phyloP scores from a whole-genome alignment of 176 grass and related monocot genomes.

The Themeda triandra region DNA sequence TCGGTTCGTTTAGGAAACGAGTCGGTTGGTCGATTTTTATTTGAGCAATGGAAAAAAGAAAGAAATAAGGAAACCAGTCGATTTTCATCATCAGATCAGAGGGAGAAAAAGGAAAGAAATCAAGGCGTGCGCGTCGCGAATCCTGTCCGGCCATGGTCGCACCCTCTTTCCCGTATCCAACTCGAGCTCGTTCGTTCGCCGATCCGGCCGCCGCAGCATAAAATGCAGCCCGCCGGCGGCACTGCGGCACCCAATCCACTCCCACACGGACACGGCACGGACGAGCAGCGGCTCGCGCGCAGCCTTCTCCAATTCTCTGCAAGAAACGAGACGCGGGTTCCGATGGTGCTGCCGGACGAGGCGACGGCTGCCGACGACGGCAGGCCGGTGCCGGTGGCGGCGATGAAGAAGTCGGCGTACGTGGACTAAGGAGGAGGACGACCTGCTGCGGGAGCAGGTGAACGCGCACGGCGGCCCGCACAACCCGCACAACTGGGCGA shows the following conservation, averaged over 20 bases:
- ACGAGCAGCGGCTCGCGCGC: not conserved
- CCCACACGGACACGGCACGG: not conserved
- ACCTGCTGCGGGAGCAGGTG: too few species aligned
- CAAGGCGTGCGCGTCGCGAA: not conserved
- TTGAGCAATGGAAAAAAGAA: too few species aligned
- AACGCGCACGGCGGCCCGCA: too few species aligned
- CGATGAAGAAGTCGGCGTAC: slow-evolving; percentile 48
- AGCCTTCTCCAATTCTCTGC: not conserved
- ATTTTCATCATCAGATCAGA: too few species aligned
- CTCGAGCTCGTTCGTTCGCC: not conserved
- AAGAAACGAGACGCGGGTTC: not conserved
- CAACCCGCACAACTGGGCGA: too few species aligned
- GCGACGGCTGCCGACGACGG: not conserved
- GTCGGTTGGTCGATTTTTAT: too few species aligned
- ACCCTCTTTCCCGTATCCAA: not conserved
- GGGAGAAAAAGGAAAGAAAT: not conserved
- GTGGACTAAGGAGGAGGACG: too few species aligned
- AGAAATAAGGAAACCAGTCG: not conserved
- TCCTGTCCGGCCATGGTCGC: not conserved
- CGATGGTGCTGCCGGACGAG: not conserved
- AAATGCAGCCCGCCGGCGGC: not conserved
- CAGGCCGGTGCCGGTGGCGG: not conserved
- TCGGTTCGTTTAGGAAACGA: too few species aligned
- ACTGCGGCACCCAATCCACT: too few species aligned
- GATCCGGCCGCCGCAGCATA: not conserved